phyloP scores from a whole-genome alignment of 495 filamentous ascomycete genomes.

The Aspergillus diversus region DNA sequence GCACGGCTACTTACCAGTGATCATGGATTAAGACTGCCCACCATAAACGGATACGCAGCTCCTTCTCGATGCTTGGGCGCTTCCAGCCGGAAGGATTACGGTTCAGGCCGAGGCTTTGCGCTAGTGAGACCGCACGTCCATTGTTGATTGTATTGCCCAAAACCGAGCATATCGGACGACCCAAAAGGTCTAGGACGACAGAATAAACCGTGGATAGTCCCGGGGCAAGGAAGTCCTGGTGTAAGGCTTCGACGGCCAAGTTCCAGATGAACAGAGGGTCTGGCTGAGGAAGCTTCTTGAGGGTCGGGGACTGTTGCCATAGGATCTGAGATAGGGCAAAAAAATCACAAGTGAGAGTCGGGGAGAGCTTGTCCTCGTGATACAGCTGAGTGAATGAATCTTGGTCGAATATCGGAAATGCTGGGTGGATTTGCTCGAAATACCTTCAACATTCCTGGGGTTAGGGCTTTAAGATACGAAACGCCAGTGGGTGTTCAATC shows the following conservation, averaged over 20 bases:
- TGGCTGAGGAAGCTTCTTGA: constrained; percentile 25
- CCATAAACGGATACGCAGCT: constrained; percentile 34
- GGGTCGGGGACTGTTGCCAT: constrained; percentile 28
- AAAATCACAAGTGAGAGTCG: constrained; percentile 36
- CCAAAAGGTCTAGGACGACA: constrained; percentile 33
- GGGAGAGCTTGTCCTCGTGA: constrained; percentile 30
- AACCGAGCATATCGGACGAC: constrained; percentile 34
- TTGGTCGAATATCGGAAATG: constrained; percentile 43
- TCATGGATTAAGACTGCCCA: constrained; percentile 43
- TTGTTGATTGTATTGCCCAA: constrained; percentile 34
- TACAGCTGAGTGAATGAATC: constrained; percentile 30
- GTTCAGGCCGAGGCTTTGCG: constrained; percentile 37
- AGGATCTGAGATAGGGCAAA: constrained; percentile 35
- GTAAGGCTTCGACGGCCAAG: constrained; percentile 35
- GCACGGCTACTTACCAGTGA: constrained; percentile 29
- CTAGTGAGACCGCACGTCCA: constrained; percentile 33
- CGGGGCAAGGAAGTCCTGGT: constrained; percentile 36
- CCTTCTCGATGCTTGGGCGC: constrained; percentile 29
- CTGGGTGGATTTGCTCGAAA: constrained; percentile 38
- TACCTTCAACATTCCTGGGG: constrained; percentile 24
- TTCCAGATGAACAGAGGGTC: constrained; percentile 38
- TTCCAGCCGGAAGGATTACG: constrained; percentile 36
- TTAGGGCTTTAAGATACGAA: neutral
- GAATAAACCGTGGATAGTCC: constrained; percentile 34
- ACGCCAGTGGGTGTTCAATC: neutral